Conservation (phyloP, 225 moss, liverwort and hornwort species). For the Lunularia cruciata region DNA sequence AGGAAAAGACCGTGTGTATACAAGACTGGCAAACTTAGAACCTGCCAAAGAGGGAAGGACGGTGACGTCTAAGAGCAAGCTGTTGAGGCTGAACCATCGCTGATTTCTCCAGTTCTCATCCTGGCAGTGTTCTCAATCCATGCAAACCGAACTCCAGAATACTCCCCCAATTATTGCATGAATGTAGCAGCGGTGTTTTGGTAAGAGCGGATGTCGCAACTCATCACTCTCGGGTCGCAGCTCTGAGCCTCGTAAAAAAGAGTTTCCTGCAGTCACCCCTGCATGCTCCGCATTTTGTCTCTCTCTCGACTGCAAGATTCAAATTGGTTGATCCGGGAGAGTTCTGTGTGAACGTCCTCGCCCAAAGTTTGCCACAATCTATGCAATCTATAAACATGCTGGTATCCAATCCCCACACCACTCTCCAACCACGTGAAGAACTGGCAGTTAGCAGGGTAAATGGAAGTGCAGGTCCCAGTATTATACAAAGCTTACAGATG, state of each 20-base stretch:
- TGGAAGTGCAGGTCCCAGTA: background rate
- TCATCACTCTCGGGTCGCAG: background rate
- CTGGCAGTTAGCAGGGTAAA: background rate
- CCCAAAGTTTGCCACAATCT: background rate
- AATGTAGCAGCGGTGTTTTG: background rate
- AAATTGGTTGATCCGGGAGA: background rate
- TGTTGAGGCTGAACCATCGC: background rate
- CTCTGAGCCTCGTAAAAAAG: background rate
- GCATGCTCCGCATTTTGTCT: background rate
- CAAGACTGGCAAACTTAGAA: background rate
- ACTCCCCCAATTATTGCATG: background rate
- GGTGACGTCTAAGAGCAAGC: background rate
- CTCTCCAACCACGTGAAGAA: slow-evolving; percentile 6
- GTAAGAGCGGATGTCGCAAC: background rate
- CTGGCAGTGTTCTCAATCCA: background rate
- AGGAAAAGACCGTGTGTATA: background rate
- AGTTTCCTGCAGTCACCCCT: background rate
- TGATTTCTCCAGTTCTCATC: background rate
- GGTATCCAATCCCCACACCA: background rate
- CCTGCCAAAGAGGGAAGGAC: background rate
- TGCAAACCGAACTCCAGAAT: background rate
- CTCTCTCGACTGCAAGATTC: background rate
- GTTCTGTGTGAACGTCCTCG: slow-evolving; percentile 1
- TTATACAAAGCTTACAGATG: slow-evolving; percentile 6
- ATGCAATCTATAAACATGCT: background rate